Percentiles rank a stretch among this genome's conserved stretches.
Evolutionary conservation across 768 basidiomycete species (phyloP).

Genomic region (Termitomyces sp.): DNA sequence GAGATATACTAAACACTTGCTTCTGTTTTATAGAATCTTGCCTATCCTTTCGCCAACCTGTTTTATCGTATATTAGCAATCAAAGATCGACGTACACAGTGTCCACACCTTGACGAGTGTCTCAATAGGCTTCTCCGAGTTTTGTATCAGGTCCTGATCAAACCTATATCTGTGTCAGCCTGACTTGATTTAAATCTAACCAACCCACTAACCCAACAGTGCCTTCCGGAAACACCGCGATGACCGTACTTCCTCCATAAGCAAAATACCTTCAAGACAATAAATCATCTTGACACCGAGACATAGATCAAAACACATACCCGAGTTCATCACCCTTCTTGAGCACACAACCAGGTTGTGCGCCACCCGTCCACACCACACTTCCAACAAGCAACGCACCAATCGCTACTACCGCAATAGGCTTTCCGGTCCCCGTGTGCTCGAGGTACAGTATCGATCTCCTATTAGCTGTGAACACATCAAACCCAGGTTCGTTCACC

Average conservation of each 20-base stretch:
- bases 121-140: slow-evolving; percentile 57
- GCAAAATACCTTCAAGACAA: slow-evolving; percentile 43
- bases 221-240: slow-evolving; percentile 56
- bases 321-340: slow-evolving; percentile 67
- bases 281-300: background rate
- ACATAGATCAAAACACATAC: slow-evolving; percentile 14
- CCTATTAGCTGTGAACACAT: slow-evolving; percentile 64
- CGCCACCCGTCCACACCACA: slow-evolving; percentile 60
- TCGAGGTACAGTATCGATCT: slow-evolving; percentile 54
- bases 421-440: slow-evolving; percentile 40
- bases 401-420: slow-evolving; percentile 68
- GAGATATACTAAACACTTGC: background rate
- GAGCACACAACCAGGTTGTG: slow-evolving; percentile 38
- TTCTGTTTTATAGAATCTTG: slow-evolving; percentile 17
- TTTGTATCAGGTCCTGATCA: slow-evolving; percentile 58
- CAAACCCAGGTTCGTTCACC: slow-evolving; percentile 60
- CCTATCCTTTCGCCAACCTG: slow-evolving; percentile 36
- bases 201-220: slow-evolving; percentile 35
- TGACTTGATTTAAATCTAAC: background rate
- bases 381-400: slow-evolving; percentile 82
- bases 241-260: slow-evolving; percentile 77
- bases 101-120: slow-evolving; percentile 56
- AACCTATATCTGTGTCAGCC: slow-evolving; percentile 31
- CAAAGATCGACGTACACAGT: background rate
- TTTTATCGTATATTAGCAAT: background rate